Evolutionary conservation across 768 basidiomycete genomes (phyloP).

Genomic region (Tricholoma flavovirens): DNA sequence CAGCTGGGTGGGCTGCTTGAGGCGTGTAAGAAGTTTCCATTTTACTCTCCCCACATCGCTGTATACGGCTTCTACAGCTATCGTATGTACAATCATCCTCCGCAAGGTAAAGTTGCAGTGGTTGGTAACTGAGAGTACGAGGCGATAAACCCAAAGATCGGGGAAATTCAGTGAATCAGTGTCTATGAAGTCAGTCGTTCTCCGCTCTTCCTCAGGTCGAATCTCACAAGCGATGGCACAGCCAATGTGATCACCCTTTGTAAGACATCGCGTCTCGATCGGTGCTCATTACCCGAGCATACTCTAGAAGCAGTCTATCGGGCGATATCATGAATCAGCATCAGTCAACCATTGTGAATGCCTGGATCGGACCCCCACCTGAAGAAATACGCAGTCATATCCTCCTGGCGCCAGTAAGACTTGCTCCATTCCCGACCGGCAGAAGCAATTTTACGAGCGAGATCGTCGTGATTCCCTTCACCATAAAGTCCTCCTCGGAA

Average conservation of each 20-base stretch:
- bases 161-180: no score
- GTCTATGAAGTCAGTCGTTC: no score
- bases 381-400: conserved; percentile 43
- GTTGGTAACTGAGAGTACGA: no score
- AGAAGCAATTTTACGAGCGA: conserved; percentile 48
- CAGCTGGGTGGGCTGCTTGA: no score
- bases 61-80: no score
- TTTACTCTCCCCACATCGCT: no score
- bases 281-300: conserved; percentile 23
- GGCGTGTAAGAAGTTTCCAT: no score
- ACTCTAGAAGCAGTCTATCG: conserved; percentile 22
- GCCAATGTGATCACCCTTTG: conserved; percentile 2
- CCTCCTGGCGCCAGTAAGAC: conserved; percentile 43
- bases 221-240: neutral
- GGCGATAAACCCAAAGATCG: no score
- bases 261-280: conserved; percentile 26
- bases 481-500: conserved; percentile 52
- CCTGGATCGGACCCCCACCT: conserved; percentile 24
- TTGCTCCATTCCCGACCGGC: conserved; percentile 48
- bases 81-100: neutral
- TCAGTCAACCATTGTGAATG: neutral
- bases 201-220: no score
- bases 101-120: no score
- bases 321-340: neutral
- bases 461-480: conserved; percentile 46